Conservation (phyloP, 768 basidiomycete genomes). For the Collybiopsis confluens region DNA sequence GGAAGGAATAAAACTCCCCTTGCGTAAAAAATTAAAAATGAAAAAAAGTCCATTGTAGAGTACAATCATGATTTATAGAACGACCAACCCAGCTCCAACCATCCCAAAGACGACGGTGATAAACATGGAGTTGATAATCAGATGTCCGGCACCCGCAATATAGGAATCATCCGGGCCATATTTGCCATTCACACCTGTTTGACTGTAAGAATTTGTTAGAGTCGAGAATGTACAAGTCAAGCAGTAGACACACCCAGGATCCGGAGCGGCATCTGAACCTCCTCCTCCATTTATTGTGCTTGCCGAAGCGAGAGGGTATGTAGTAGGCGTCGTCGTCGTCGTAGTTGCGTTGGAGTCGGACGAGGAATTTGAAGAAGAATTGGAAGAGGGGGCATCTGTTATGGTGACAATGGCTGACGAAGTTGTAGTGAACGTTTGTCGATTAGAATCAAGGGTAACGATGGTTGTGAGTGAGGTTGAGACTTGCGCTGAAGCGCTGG, state of each 20-base stretch:
- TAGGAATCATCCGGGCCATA: conserved; percentile 2
- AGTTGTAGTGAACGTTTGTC: conserved; percentile 35
- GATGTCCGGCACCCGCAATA: conserved; percentile 1
- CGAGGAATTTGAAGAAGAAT: background rate
- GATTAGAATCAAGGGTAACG: conserved; percentile 34
- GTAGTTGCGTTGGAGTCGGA: background rate
- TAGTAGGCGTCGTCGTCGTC: conserved; percentile 1
- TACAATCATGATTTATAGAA: background rate
- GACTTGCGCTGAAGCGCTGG: conserved; percentile 25
- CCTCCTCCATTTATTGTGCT: conserved; percentile 5
- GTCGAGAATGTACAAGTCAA: too few relatives aligned
- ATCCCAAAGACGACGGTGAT: background rate
- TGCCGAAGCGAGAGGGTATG: background rate
- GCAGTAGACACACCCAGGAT: background rate
- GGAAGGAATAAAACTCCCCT: background rate
- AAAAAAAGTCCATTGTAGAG: background rate
- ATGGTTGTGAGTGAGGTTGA: conserved; percentile 36
- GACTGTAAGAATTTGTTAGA: background rate
- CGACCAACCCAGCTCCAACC: conserved; percentile 3
- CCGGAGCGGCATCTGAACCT: background rate
- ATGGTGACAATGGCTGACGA: conserved; percentile 43
- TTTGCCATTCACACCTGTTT: background rate
- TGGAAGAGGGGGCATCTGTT: conserved; percentile 24
- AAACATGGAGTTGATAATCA: conserved; percentile 1
- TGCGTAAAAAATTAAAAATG: too few relatives aligned